These are phyloP conservation scores for Pholiota molesta DNA, from an alignment of 768 basidiomycete genomes.

Conservation along the genomic window DNA sequence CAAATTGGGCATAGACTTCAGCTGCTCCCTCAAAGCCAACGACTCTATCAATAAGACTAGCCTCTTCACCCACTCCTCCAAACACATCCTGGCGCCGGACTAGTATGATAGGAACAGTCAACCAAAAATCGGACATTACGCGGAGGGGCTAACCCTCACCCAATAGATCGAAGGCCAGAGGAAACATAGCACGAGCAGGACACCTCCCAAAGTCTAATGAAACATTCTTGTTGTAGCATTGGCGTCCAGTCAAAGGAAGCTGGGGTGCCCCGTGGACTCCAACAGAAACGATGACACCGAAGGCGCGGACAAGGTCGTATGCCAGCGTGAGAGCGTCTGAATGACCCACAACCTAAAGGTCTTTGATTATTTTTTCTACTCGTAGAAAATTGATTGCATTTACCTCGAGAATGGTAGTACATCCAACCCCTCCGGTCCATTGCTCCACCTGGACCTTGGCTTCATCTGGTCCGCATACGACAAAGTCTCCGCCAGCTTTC, in stretches of 20 bases:
- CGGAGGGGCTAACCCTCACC: slow-evolving; percentile 29
- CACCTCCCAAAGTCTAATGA: slow-evolving; percentile 83
- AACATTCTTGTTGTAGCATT: slow-evolving; percentile 78
- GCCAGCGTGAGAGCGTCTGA: slow-evolving; percentile 63
- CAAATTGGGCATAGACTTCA: slow-evolving; percentile 66
- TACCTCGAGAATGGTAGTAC: slow-evolving; percentile 71
- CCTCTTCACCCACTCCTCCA: slow-evolving; percentile 63
- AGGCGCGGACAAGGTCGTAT: slow-evolving; percentile 73
- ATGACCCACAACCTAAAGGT: slow-evolving; percentile 71
- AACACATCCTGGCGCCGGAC: slow-evolving; percentile 75
- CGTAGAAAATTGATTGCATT: slow-evolving; percentile 10
- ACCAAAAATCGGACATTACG: background rate
- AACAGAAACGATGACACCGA: slow-evolving; percentile 76
- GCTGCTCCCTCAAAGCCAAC: slow-evolving; percentile 60
- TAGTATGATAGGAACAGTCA: slow-evolving; percentile 13
- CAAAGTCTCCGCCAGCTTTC: slow-evolving; percentile 51
- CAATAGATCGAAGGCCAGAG: slow-evolving; percentile 68
- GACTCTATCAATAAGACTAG: slow-evolving; percentile 70
- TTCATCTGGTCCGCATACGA: slow-evolving; percentile 52
- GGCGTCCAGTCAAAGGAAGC: slow-evolving; percentile 57
- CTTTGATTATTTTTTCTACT: background rate
- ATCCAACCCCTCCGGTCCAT: slow-evolving; percentile 62
- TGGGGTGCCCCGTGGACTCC: slow-evolving; percentile 64
- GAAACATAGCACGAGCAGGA: slow-evolving; percentile 79
- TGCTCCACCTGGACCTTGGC: slow-evolving; percentile 49